Conservation (phyloP, 192 early-diverging fungal genomes). For the Funneliformis geosporum region DNA sequence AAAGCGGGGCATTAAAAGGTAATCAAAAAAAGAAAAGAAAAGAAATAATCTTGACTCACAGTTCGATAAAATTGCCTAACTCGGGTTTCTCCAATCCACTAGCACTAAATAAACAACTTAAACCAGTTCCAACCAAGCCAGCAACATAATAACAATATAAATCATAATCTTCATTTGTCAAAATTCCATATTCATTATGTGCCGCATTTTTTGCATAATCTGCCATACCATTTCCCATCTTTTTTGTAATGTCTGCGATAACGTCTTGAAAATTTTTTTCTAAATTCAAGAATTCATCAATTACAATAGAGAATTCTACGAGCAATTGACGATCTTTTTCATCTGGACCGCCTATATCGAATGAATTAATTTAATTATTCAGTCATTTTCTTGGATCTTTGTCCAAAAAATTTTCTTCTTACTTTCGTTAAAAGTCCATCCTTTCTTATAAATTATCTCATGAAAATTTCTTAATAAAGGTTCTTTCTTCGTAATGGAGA, state of each 20-base stretch:
- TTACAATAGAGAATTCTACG: conserved; percentile 86
- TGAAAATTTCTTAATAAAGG: conserved; percentile 81
- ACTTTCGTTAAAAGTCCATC: conserved; percentile 81
- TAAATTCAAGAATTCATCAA: conserved; percentile 84
- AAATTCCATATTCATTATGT: conserved; percentile 51
- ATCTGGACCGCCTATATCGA: conserved; percentile 67
- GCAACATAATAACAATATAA: conserved; percentile 98
- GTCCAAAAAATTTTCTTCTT: conserved; percentile 30
- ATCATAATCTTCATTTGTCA: conserved; percentile 86
- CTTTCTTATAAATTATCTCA: conserved; percentile 71
- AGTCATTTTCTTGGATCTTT: background rate
- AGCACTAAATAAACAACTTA: conserved; percentile 87
- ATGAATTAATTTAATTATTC: background rate
- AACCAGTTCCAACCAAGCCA: conserved; percentile 91
- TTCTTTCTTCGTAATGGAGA: conserved; percentile 74
- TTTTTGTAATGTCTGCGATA: conserved; percentile 87
- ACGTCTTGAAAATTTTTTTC: conserved; percentile 70
- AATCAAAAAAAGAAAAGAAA: conserved; percentile 5
- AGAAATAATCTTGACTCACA: conserved; percentile 30
- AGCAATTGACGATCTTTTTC: conserved; percentile 95
- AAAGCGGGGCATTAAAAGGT: background rate
- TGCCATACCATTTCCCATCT: conserved; percentile 97
- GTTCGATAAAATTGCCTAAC: conserved; percentile 49
- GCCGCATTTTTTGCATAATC: conserved; percentile 68
- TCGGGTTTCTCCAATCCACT: conserved; percentile 78